A percentile compares a stretch with the other conserved stretches of the same genome.
These are phyloP conservation scores for Pseudohyphozyma bogoriensis DNA, from an alignment of 768 basidiomycete genomes.

Conservation along the genomic window DNA sequence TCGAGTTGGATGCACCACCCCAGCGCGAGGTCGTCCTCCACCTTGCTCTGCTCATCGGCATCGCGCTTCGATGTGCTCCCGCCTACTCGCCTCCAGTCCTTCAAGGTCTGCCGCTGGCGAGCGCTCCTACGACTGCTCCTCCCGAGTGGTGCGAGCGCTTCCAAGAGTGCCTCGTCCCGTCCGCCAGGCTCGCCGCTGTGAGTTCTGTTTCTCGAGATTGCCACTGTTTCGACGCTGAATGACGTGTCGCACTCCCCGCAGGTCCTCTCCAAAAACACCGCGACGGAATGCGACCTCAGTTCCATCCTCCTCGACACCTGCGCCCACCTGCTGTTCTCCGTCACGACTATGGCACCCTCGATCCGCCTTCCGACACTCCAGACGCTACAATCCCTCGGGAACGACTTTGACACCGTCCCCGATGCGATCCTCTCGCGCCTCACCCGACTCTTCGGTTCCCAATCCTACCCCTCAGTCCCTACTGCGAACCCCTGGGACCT, in stretches of 20 bases:
- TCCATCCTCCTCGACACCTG: slow-evolving; percentile 15
- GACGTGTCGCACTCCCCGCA: neutral
- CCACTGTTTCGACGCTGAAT: neutral
- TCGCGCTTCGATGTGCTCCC: slow-evolving; percentile 9
- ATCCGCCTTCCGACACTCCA: slow-evolving; percentile 4
- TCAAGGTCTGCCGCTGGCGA: no score
- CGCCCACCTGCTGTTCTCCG: slow-evolving; percentile 15
- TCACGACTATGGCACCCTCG: slow-evolving; percentile 3
- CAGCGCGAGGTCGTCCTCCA: neutral
- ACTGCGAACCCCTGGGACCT: slow-evolving; percentile 25
- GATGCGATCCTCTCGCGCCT: slow-evolving; percentile 17
- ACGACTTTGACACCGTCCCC: slow-evolving; percentile 6
- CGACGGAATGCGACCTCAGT: neutral
- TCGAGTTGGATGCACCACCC: neutral
- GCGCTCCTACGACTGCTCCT: neutral
- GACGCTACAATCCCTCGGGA: neutral
- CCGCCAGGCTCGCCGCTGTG: slow-evolving; percentile 5
- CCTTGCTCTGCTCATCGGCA: slow-evolving; percentile 2
- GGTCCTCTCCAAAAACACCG: neutral
- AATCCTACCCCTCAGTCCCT: neutral
- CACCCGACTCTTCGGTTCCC: slow-evolving; percentile 13
- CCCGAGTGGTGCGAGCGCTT: slow-evolving; percentile 11
- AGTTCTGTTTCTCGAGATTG: neutral
- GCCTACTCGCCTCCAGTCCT: neutral
- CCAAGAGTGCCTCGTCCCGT: slow-evolving; percentile 6